A percentile compares a stretch with the other conserved stretches of the same genome.
Conservation (phyloP, 495 filamentous ascomycete genomes). For the Trichoderma erinaceum region DNA sequence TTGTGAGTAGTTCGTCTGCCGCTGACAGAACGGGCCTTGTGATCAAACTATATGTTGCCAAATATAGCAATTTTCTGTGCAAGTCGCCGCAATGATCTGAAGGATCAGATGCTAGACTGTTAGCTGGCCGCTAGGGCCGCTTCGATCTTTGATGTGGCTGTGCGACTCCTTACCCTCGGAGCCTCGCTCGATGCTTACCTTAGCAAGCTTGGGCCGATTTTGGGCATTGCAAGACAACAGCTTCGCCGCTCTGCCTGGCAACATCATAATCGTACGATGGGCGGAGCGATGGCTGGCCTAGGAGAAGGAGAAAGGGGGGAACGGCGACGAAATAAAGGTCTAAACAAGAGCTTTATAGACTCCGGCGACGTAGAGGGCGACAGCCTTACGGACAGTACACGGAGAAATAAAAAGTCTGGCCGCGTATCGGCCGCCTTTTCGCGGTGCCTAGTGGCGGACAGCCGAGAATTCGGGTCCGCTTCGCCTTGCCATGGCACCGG, state of each 20-base stretch:
- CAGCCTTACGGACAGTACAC: neutral
- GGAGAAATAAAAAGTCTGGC: neutral
- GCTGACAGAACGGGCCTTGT: too few species aligned
- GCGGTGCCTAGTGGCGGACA: neutral
- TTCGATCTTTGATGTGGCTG: neutral
- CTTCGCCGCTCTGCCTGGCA: neutral
- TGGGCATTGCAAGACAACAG: neutral
- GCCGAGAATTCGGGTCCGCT: neutral
- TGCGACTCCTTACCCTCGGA: neutral
- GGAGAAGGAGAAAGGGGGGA: neutral
- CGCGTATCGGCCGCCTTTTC: neutral
- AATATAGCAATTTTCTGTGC: neutral
- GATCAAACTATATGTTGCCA: neutral
- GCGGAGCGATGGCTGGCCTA: neutral
- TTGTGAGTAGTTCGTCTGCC: too few species aligned
- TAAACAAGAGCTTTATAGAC: neutral
- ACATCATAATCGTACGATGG: constrained; percentile 8
- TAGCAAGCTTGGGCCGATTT: neutral
- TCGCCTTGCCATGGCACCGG: constrained; percentile 2
- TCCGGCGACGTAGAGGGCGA: neutral
- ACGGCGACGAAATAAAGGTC: neutral
- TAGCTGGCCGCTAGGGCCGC: neutral
- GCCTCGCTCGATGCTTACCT: neutral
- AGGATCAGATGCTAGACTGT: neutral
- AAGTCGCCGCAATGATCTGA: neutral